phyloP scores from a whole-genome alignment of 306 rosid species.

The Prosopis cineraria region DNA sequence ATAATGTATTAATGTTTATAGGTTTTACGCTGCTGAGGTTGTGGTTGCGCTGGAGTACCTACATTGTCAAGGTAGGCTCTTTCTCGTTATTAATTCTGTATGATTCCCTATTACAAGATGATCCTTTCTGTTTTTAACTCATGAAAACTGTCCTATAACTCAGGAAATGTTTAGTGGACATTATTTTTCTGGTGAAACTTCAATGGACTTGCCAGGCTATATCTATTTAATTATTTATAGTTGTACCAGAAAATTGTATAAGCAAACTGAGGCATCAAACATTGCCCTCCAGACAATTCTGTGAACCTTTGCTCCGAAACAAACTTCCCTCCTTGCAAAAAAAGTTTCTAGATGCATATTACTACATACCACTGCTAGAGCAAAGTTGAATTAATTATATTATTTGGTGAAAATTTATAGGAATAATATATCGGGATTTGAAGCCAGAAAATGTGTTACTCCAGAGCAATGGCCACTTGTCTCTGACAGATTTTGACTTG shows the following conservation, averaged over 20 bases:
- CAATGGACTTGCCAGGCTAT: neutral
- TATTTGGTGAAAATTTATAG: constrained; percentile 45
- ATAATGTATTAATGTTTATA: constrained; percentile 36
- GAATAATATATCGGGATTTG: constrained; percentile 92
- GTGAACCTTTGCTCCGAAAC: neutral
- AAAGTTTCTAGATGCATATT: neutral
- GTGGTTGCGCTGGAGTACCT: constrained; percentile 93
- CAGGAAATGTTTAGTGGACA: neutral
- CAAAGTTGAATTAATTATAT: constrained; percentile 18
- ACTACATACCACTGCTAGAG: neutral
- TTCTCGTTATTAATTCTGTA: neutral
- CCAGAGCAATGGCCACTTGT: constrained; percentile 75
- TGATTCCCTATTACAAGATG: constrained; percentile 14
- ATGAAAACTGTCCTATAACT: neutral
- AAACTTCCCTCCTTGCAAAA: constrained; percentile 1
- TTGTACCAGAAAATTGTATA: neutral
- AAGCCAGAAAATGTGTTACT: constrained; percentile 96
- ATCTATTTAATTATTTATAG: neutral
- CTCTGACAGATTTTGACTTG: constrained; percentile 90
- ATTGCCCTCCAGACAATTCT: neutral
- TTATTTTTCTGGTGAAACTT: constrained; percentile 5
- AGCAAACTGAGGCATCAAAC: constrained; percentile 1
- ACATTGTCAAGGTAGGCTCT: constrained; percentile 83
- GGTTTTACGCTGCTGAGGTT: constrained; percentile 93
- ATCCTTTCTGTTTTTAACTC: constrained; percentile 15